Conservation (phyloP, 345 rosid species). For the Aurinia saxatilis region DNA sequence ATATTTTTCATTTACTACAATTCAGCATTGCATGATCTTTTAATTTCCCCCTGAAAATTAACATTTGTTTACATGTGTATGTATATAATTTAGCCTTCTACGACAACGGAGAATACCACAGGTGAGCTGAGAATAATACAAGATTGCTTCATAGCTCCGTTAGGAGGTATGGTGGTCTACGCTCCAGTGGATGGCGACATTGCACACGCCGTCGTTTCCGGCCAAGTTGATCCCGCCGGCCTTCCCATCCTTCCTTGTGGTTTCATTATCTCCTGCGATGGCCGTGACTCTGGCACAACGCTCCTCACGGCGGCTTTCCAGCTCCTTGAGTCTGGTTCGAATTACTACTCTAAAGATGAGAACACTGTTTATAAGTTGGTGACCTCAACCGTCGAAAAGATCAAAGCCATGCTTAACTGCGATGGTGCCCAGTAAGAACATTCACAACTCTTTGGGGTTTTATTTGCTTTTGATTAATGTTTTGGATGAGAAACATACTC, state of each 20-base stretch:
- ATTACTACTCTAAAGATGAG: constrained; percentile 15
- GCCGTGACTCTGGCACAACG: constrained; percentile 3
- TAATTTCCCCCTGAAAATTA: background rate
- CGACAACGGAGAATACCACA: background rate
- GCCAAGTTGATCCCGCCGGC: constrained; percentile 30
- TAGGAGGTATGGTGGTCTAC: constrained; percentile 51
- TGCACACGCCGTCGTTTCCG: constrained; percentile 32
- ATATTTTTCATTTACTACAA: too few species aligned
- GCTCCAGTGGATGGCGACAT: constrained; percentile 48
- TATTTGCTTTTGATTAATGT: background rate
- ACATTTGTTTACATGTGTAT: background rate
- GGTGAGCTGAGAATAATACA: constrained; percentile 48
- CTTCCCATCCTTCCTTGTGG: constrained; percentile 75
- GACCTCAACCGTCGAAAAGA: constrained; percentile 50
- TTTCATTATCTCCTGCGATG: constrained; percentile 51
- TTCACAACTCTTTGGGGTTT: background rate
- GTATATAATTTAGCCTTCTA: background rate
- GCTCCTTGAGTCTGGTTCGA: constrained; percentile 41
- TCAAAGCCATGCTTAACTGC: constrained; percentile 47
- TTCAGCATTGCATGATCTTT: too few species aligned
- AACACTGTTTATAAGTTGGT: constrained; percentile 50
- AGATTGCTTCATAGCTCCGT: constrained; percentile 43
- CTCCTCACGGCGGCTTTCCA: constrained; percentile 68
- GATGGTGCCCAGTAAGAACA: constrained; percentile 5
- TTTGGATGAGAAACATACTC: constrained; percentile 1